These are phyloP conservation scores for Beauveria sp. DNA, from an alignment of 2,329 filamentous ascomycete species.

Conservation along the genomic window DNA sequence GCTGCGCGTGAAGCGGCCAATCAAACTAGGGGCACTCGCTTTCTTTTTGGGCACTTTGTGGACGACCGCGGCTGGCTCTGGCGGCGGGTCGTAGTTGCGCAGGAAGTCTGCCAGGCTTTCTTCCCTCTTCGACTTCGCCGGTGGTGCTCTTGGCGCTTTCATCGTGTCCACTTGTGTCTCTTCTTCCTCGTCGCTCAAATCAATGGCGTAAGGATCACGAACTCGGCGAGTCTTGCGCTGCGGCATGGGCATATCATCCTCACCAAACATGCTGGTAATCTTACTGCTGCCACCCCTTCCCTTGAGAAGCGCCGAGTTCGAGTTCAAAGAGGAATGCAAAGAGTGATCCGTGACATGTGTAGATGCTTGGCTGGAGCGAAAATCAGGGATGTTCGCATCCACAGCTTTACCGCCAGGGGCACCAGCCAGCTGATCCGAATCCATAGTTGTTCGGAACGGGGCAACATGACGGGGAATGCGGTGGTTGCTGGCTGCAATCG, in stretches of 20 bases:
- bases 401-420: constrained; percentile 48
- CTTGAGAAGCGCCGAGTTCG: constrained; percentile 60
- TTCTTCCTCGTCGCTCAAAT: constrained; percentile 64
- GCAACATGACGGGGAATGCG: constrained; percentile 77
- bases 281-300: constrained; percentile 27
- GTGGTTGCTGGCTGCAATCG: constrained; percentile 45
- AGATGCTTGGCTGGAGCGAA: constrained; percentile 50
- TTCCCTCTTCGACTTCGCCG: constrained; percentile 37
- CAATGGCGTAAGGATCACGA: constrained; percentile 89
- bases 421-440: constrained; percentile 66
- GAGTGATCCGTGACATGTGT: constrained; percentile 52
- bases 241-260: constrained; percentile 51
- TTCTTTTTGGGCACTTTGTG: constrained; percentile 51
- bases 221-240: constrained; percentile 69
- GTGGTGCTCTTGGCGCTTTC: constrained; percentile 28
- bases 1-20: constrained; percentile 46
- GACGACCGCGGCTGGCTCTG: constrained; percentile 34
- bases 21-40: constrained; percentile 53
- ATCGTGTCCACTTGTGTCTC: constrained; percentile 44
- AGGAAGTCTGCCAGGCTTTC: constrained; percentile 70
- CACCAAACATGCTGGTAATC: constrained; percentile 35
- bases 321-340: constrained; percentile 62
- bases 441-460: constrained; percentile 77
- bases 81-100: constrained; percentile 59
- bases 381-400: constrained; percentile 49